These are phyloP conservation scores for Spizellomyces punctatus DNA, from an alignment of 192 early-diverging fungal genomes.

Conservation along the genomic window DNA sequence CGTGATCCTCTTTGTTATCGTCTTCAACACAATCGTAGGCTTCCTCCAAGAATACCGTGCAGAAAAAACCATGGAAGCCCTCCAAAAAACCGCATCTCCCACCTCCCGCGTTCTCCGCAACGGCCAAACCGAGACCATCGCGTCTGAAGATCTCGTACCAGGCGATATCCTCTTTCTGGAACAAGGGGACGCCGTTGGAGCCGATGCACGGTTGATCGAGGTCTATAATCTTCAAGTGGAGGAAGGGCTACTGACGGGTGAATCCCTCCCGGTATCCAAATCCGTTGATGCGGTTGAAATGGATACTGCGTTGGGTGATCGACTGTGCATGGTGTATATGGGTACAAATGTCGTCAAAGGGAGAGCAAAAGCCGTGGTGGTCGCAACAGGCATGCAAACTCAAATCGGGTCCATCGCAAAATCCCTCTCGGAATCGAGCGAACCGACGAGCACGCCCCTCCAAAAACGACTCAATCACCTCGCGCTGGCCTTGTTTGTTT, in stretches of 20 bases:
- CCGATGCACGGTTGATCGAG: constrained; percentile 69
- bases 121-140: constrained; percentile 50
- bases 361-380: constrained; percentile 68
- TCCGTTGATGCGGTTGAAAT: background rate
- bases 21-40: constrained; percentile 24
- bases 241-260: constrained; percentile 42
- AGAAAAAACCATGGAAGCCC: constrained; percentile 19
- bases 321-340: constrained; percentile 61
- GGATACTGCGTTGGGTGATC: constrained; percentile 33
- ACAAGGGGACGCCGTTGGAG: constrained; percentile 74
- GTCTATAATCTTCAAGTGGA: constrained; percentile 39
- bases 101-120: constrained; percentile 70
- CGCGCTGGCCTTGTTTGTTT: constrained; percentile 28
- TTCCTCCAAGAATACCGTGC: constrained; percentile 30
- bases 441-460: constrained; percentile 49
- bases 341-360: constrained; percentile 74
- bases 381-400: constrained; percentile 75
- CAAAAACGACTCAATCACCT: constrained; percentile 48
- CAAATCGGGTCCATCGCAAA: constrained; percentile 76
- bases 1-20: constrained; percentile 5
- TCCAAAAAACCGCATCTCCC: constrained; percentile 68
- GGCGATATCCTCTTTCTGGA: constrained; percentile 75
- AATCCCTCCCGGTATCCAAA: constrained; percentile 44
- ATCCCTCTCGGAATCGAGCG: constrained; percentile 43
- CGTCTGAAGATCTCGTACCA: constrained; percentile 67